Evolutionary conservation across 805 yeast genomes (phyloP), one percentile per base, ranked within the genome.

Genomic region (Cyberlindnera subsufficiens): DNA sequence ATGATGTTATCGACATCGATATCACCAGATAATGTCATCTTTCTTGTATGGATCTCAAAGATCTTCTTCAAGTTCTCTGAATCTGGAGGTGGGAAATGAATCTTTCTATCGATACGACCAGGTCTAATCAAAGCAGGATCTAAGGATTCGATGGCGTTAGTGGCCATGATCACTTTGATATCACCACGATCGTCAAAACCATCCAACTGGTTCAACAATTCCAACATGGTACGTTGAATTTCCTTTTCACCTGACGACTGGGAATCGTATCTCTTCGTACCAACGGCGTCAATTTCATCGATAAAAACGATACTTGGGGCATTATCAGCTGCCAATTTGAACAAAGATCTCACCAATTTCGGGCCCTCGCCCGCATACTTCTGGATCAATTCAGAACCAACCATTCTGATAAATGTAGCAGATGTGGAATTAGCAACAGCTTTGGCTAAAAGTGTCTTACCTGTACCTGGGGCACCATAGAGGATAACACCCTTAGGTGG

Each of bases 351-450:
- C 63, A 88, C 81, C 56, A 93, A 75, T 55, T 97, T 78, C 42
- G 99, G 98, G 45, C 99, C 99, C 64, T 93, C 99, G 62, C 99
- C 99, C 27, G 95, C 72, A 60, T 93, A 93, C 64, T 93, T 93
- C 63, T 93, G 99, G 61, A 93, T 90, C 59, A 93, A 77, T 66
- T 93, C 99, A 1, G 96, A 86, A 19, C 99, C 99, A 27, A 91
- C 98, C 64, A 93, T 89, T 65, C 99, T 80, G 60, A 93, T 72
- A 56, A 93, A 93, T 3, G 97, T 89, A 3, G 98, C 98, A 49
- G 93, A 82, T 1, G 99, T 93, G 60, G 93, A 97, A 65, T 93
- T 91, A 4, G 99, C 99, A 38, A 93, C 99, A 0, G 99, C 99
- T 65, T 90, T 91, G 13, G 98, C 98, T 54, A 91, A 73, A 45